Base-by-base conservation (phyloP, 108 stramenopile species). In the Pseudonitzschia multiseries region DNA sequence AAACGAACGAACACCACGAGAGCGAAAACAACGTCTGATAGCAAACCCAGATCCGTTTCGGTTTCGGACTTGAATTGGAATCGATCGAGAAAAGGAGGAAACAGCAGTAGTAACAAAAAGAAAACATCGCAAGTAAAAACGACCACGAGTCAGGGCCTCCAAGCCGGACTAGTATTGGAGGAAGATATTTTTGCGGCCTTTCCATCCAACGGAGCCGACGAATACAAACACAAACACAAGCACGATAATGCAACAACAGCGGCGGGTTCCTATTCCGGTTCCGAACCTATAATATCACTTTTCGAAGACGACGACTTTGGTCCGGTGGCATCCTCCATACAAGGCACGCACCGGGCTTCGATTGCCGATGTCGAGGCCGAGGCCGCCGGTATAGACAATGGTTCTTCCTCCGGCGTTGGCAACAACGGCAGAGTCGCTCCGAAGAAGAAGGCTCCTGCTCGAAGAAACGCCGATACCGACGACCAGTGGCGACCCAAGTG, bases 261-360 rank as follows among this genome's bases (percentile, higher is more conserved):
- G n/a, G n/a, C n/a, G n/a, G n/a, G n/a, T n/a, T n/a, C n/a, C n/a
- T n/a, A n/a, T n/a, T n/a, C n/a, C n/a, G n/a, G n/a, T n/a, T n/a
- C n/a, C n/a, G n/a, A n/a, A n/a, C n/a, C n/a, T n/a, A n/a, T n/a
- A n/a, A n/a, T n/a, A n/a, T 13, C 24, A 36, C 44, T 76, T 15
- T 76, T 76, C 61, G 68, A 76, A 40, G 75, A 76, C 46, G 48
- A 18, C 6, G 68, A 60, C 10, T 76, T 76, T 63, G 59, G 67
- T 18, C 53, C 75, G 6, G 43, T 69, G 12, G 67, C 75, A 22
- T 57, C 67, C 9, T 76, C 75, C 17, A 76, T 76, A 50, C 60
- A 63, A 40, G 75, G 75, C 22, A 43, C 54, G 59, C 68, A 76
- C 10, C 44, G 50, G 22, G 41, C 31, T 52, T 76, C 44, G 68